Evolutionary conservation across 148 eudicot species (phyloP).

Genomic region (Chenopodium album): DNA sequence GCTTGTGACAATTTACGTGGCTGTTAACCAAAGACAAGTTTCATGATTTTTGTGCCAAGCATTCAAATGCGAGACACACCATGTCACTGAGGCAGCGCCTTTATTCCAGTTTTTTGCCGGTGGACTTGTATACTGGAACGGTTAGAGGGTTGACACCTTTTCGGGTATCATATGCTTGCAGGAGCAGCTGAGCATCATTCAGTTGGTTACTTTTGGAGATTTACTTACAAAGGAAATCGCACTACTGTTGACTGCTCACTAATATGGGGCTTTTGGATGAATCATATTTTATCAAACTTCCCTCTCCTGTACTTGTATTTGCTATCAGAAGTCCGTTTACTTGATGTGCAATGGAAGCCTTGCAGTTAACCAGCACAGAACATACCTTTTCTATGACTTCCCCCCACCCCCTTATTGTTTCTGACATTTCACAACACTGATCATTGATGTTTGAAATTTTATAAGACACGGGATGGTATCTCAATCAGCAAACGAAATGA

Average conservation of each 20-base stretch:
- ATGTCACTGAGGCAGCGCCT: conserved; percentile 8
- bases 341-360: not conserved
- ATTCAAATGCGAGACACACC: not conserved
- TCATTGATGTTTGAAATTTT: not conserved
- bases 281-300: not conserved
- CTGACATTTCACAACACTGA: not conserved
- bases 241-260: not conserved
- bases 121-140: conserved; percentile 7
- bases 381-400: not conserved
- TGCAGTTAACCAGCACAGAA: not conserved
- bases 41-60: conserved; percentile 9
- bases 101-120: conserved; percentile 12
- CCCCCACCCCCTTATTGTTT: not conserved
- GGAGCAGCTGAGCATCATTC: not conserved
- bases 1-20: conserved; percentile 23
- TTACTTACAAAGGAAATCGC: not conserved
- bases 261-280: not conserved
- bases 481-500: not conserved
- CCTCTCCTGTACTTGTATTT: not conserved
- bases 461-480: not conserved
- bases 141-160: conserved; percentile 1
- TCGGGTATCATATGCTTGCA: not conserved
- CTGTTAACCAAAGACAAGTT: not conserved
- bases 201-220: not conserved
- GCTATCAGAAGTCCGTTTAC: not conserved